Evolutionary conservation across 2,329 filamentous ascomycete species (phyloP).

Genomic region (Grosmannia huntii): DNA sequence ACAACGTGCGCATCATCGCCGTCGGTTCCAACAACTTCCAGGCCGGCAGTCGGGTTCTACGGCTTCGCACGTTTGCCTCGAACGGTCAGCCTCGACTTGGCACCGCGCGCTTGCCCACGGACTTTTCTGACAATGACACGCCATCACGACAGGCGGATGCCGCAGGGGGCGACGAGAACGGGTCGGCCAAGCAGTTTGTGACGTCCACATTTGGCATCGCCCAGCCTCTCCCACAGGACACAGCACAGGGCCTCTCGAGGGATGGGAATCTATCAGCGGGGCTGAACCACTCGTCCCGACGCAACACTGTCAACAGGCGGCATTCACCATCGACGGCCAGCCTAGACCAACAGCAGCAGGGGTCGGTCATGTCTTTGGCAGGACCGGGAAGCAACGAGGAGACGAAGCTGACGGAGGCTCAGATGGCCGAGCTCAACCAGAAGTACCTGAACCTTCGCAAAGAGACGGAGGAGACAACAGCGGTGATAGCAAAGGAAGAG

Average conservation of each 20-base stretch:
- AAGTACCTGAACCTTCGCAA: constrained; percentile 67
- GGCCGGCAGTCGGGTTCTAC: constrained; percentile 72
- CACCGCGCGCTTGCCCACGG: constrained; percentile 42
- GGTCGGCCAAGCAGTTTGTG: constrained; percentile 12
- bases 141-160: constrained; percentile 27
- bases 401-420: constrained; percentile 46
- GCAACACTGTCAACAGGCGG: constrained; percentile 60
- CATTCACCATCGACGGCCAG: constrained; percentile 59
- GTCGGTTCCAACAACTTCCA: constrained; percentile 89
- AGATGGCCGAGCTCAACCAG: constrained; percentile 66
- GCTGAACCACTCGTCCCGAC: constrained; percentile 26
- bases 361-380: background rate
- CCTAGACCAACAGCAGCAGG: constrained; percentile 29
- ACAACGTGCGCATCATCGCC: constrained; percentile 86
- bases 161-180: constrained; percentile 34
- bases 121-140: constrained; percentile 40
- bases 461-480: constrained; percentile 70
- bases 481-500: constrained; percentile 58
- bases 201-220: constrained; percentile 10
- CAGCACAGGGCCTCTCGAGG: constrained; percentile 40
- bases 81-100: constrained; percentile 51
- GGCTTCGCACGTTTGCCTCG: constrained; percentile 61
- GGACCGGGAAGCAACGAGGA: constrained; percentile 22
- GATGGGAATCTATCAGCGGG: constrained; percentile 40
- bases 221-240: constrained; percentile 5